Percentiles rank a stretch among this genome's conserved stretches.
These are phyloP conservation scores for Trichoderma guizhouense DNA, from an alignment of 2,329 filamentous ascomycete species.

Conservation along the genomic window DNA sequence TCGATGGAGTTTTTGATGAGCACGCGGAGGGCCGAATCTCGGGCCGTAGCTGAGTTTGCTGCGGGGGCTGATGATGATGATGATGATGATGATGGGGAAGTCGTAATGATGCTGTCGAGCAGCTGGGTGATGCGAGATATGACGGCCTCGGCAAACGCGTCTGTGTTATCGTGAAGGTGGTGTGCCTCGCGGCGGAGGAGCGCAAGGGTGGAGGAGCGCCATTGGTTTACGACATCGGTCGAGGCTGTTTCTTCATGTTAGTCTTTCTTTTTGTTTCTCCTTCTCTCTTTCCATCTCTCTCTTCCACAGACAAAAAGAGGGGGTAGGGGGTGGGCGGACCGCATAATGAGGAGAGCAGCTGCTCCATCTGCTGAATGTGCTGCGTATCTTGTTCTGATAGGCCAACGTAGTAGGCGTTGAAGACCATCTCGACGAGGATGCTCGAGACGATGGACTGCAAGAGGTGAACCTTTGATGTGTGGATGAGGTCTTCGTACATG, in stretches of 20 bases:
- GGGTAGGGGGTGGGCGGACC: slow-evolving; percentile 31
- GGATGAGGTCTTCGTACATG: slow-evolving; percentile 53
- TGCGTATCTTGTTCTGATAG: slow-evolving; percentile 52
- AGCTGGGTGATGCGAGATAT: slow-evolving; percentile 47
- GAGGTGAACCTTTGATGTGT: slow-evolving; percentile 56
- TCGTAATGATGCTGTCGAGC: slow-evolving; percentile 46
- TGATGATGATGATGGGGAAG: background rate
- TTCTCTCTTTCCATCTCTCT: background rate
- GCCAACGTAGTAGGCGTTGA: slow-evolving; percentile 62
- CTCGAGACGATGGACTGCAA: slow-evolving; percentile 60
- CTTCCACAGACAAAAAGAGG: background rate
- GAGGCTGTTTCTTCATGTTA: slow-evolving; percentile 35
- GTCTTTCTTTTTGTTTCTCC: background rate
- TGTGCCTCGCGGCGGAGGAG: slow-evolving; percentile 54
- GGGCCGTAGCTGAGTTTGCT: slow-evolving; percentile 29
- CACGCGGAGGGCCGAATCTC: slow-evolving; percentile 52
- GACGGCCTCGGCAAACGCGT: slow-evolving; percentile 40
- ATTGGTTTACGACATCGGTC: slow-evolving; percentile 58
- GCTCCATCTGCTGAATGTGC: slow-evolving; percentile 49
- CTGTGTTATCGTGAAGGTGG: slow-evolving; percentile 46
- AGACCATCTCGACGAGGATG: slow-evolving; percentile 59
- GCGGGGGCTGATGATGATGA: background rate
- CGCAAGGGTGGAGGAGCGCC: slow-evolving; percentile 62
- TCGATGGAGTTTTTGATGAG: slow-evolving; percentile 54
- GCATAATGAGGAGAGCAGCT: slow-evolving; percentile 39